Evolutionary conservation across 148 eudicot species (phyloP), one percentile per base, ranked within the genome.

Genomic region (Dysphania ambrosioides): DNA sequence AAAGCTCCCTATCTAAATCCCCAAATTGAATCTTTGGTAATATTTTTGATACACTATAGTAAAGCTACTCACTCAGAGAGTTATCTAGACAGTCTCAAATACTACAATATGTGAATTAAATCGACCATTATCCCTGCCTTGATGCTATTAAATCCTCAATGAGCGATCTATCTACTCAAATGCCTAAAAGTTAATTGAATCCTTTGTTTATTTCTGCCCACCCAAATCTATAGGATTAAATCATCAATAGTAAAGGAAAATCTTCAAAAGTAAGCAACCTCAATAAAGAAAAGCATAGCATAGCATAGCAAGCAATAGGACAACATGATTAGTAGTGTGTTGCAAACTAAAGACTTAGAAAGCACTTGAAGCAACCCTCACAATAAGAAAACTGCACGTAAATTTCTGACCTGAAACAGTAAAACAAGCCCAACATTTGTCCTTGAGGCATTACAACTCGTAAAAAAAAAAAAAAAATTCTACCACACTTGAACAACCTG

Each of bases 201-300:
- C 63, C 34, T 23, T 67, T 8, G 19, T 44, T 40, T 24, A 35
- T 44, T 26, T 66, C 34, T 44, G 13, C 47, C 72, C 57, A 36
- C 21, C 19, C 2, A 23, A 44, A 40, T 41, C 31, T 1, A 44
- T 41, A 27, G 58, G 40, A n/a, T n/a, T n/a, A n/a, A n/a, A n/a
- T n/a, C n/a, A n/a, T 34, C 55, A 32, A 21, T n/a, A 53, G 26
- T 40, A 21, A 67, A 26, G 55, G 13, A 38, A 53, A n/a, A 0
- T 3, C 51, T 23, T 67, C 71, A 40, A 23, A 40, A 67, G 29
- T 19, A 51, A 53, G 73, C 73, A 70, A 53, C 27, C 73, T 70
- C 62, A 51, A 70, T 27, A 32, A 70, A 70, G n/a, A n/a, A n/a
- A n/a, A n/a, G n/a, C n/a, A n/a, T n/a, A n/a, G n/a, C n/a, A n/a